These are phyloP conservation scores for Puccinia triticina DNA, from an alignment of 1,284 basidiomycete species.

Conservation along the genomic window DNA sequence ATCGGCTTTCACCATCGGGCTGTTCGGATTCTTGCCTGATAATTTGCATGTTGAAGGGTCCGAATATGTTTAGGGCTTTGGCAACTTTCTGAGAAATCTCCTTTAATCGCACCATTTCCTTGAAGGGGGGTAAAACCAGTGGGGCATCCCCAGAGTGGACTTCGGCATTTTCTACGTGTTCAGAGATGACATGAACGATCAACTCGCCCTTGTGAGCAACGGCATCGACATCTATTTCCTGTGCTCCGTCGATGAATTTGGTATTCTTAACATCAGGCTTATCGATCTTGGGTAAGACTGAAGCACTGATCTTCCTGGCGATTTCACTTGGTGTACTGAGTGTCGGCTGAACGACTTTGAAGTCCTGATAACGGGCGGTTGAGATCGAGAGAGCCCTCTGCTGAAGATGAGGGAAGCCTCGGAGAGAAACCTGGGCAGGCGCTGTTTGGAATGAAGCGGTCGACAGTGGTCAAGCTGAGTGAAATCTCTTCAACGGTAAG, in stretches of 20 bases:
- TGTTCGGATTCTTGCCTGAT: slow-evolving; percentile 77
- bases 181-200: slow-evolving; percentile 93
- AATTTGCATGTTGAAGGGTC: slow-evolving; percentile 99
- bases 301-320: slow-evolving; percentile 84
- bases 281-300: slow-evolving; percentile 81
- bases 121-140: slow-evolving; percentile 90
- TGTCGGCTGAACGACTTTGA: slow-evolving; percentile 21
- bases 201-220: slow-evolving; percentile 92
- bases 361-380: slow-evolving; percentile 23
- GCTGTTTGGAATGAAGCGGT: slow-evolving; percentile 7
- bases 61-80: slow-evolving; percentile 89
- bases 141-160: slow-evolving; percentile 99
- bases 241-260: slow-evolving; percentile 96
- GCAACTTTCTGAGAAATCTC: slow-evolving; percentile 93
- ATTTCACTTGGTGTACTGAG: slow-evolving; percentile 75
- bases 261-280: slow-evolving; percentile 90
- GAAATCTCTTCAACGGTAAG: slow-evolving; percentile 38
- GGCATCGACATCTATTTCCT: slow-evolving; percentile 98
- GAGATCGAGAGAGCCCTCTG: slow-evolving; percentile 22
- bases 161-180: slow-evolving; percentile 98
- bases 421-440: slow-evolving; percentile 12
- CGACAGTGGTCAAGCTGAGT: not conserved
- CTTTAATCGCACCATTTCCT: slow-evolving; percentile 85
- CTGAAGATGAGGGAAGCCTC: slow-evolving; percentile 3
- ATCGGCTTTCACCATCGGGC: slow-evolving; percentile 67